Evolutionary conservation across 495 filamentous ascomycete species (phyloP), one percentile per base, ranked within the genome.

Genomic region (Xylaria venustula): DNA sequence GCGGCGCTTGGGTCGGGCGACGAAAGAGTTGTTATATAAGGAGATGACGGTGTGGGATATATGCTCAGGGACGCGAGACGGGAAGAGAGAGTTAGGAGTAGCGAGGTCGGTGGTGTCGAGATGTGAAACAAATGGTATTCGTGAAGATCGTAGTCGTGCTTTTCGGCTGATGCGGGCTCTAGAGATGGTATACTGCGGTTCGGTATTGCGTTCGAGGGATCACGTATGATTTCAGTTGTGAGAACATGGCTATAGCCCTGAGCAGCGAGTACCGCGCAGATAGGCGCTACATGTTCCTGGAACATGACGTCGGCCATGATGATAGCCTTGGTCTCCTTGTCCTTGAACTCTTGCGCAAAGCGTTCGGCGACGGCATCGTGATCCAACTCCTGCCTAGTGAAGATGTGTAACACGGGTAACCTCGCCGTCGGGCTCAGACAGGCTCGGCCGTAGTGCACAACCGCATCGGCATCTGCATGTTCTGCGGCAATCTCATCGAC

Each of bases 401-500:
- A 99, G 54, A 97, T 85, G 68, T 98, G 91, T 57, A 97, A 88
- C 23, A 98, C 91, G 0, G 95, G 91, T 15, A 99, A 76, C 52
- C 93, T 80, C 4, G 90, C 88, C 0, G 93, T 96, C 1, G 94
- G 95, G 1, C 90, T 96, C 23, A 99, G 79, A 71, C 94, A 99
- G 0, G 92, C 87, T 42, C 93, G 83, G 22, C 94, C 94, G 67
- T 98, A 99, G 71, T 99, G 94, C 17, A 99, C 90, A 4, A 98
- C 88, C 4, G 90, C 91, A 53, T 98, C 89, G 6, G 94, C 93
- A 67, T 91, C 81, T 28, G 90, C 88, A 73, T 99, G 95, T 68
- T 98, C 93, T 15, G 95, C 94, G 1, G 94, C 95, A 46, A 98
- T 88, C 73, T 99, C 94, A 63, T 99, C 94, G 50, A 97, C 92